phyloP scores from a whole-genome alignment of 1,139 yeast species.

The Hansenula anomala region DNA sequence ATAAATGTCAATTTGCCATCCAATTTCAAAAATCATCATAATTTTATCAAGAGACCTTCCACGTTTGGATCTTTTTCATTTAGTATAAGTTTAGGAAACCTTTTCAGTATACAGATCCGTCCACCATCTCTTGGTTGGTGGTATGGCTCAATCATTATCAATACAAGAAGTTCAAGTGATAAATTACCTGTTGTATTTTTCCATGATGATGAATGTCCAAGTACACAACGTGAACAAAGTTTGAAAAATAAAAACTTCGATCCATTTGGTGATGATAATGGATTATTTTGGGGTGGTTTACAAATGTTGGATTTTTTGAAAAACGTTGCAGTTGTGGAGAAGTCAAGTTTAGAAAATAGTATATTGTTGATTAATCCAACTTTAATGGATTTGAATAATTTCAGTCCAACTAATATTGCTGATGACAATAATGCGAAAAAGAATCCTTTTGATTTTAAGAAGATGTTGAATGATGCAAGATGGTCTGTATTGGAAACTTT shows the following conservation, averaged over 20 bases:
- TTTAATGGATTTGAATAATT: slow-evolving; percentile 69
- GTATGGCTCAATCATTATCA: slow-evolving; percentile 80
- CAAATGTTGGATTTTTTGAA: slow-evolving; percentile 59
- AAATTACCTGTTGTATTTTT: slow-evolving; percentile 79
- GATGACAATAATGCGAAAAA: slow-evolving; percentile 16
- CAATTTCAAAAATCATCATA: background rate
- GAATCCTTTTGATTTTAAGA: slow-evolving; percentile 33
- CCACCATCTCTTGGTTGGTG: slow-evolving; percentile 86
- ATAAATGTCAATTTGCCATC: background rate
- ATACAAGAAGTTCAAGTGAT: slow-evolving; percentile 54
- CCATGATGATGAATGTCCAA: slow-evolving; percentile 83
- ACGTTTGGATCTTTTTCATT: slow-evolving; percentile 59
- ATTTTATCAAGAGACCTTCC: slow-evolving; percentile 46
- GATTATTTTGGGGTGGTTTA: slow-evolving; percentile 87
- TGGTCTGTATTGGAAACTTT: slow-evolving; percentile 86
- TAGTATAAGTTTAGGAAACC: slow-evolving; percentile 49
- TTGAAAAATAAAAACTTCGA: slow-evolving; percentile 61
- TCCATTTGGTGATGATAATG: slow-evolving; percentile 58
- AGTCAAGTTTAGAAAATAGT: slow-evolving; percentile 66
- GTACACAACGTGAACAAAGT: slow-evolving; percentile 60
- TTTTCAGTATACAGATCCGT: slow-evolving; percentile 78
- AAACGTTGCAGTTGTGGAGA: slow-evolving; percentile 55
- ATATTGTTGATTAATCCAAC: slow-evolving; percentile 78
- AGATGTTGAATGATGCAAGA: slow-evolving; percentile 60
- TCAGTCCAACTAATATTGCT: slow-evolving; percentile 52